phyloP scores from a whole-genome alignment of 2,329 filamentous ascomycete genomes.

The Sporothrix brasiliensis region DNA sequence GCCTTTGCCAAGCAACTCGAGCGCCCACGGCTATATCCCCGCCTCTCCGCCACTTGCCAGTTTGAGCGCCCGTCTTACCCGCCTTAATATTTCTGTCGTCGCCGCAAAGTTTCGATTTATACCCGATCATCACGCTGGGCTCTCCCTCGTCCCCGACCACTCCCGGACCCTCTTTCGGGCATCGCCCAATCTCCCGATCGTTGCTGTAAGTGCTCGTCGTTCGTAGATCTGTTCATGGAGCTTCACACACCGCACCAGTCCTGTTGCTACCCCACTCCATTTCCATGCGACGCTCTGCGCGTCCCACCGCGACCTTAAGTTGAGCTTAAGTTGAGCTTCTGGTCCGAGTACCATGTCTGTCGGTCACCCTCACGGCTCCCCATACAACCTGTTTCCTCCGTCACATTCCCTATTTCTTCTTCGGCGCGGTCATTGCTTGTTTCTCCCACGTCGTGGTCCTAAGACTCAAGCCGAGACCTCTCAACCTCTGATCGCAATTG shows the following conservation, averaged over 20 bases:
- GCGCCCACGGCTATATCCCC: neutral
- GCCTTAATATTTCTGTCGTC: neutral
- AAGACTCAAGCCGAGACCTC: neutral
- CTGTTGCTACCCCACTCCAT: neutral
- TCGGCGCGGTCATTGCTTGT: neutral
- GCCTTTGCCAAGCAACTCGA: slow-evolving; percentile 15
- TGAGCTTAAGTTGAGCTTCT: neutral
- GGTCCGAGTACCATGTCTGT: neutral
- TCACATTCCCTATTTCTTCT: neutral
- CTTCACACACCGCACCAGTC: neutral
- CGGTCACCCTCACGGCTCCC: neutral
- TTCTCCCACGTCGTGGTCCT: neutral
- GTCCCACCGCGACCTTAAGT: neutral
- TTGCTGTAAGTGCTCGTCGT: slow-evolving; percentile 2
- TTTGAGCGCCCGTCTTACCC: neutral
- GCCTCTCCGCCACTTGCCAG: slow-evolving; percentile 4
- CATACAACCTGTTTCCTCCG: neutral
- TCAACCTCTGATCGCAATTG: no score
- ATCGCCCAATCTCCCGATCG: neutral
- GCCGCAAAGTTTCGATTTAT: neutral
- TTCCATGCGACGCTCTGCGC: neutral
- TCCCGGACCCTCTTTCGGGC: neutral
- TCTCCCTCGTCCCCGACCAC: neutral
- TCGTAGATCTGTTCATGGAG: slow-evolving; percentile 1
- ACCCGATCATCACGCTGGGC: neutral